Evolutionary conservation across 371 early-diverging fungal species (phyloP), one percentile per base, ranked within the genome.

Genomic region (Syncephalastrum contaminatum): DNA sequence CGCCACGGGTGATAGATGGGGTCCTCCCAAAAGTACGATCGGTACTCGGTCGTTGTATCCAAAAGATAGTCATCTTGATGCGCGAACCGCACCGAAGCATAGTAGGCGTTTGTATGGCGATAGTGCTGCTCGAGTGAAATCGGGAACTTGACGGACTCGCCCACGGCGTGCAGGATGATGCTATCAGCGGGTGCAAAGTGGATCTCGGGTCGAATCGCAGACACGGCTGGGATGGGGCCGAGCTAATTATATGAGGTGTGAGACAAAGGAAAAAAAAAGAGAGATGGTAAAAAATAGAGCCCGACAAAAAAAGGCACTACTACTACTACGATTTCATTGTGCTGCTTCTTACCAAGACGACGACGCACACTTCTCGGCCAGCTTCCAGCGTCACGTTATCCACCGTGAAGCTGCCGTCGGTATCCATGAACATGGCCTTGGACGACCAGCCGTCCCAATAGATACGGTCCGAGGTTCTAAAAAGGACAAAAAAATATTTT

Each of bases 21-120:
- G 4, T 56, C 44, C 41, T 69, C 66, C 72, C 75, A 75, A 53
- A 75, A 75, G 56, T 72, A 69, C 21, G 72, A 75, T 14, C 75
- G 63, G 49, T 67, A 69, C 53, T 75, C 72, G 0, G 66, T 62
- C 4, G 55, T 60, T 5, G 63, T 63, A 30, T 69, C 53, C 12
- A 75, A 44, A 4, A n/a, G 36, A 27, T 63, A 72, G 3, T 10
- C 18, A 10, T 64, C 70, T 0, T 52, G 42, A 20, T 63, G 60
- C 2, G 48, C 22, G 19, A 75, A 67, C 15, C 58, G 40, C 7
- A 70, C 68, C 19, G 63, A 41, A 14, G 67, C 62, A 45, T 57
- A 72, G 49, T 72, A 75, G 10, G 50, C 56, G 42, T 72, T 72
- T 45, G 43, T 58, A 16, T 65, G 62, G 46, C 56, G 56, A 3